phyloP scores from a whole-genome alignment of 2,329 filamentous ascomycete species.

The Ophiostoma pallidulum region DNA sequence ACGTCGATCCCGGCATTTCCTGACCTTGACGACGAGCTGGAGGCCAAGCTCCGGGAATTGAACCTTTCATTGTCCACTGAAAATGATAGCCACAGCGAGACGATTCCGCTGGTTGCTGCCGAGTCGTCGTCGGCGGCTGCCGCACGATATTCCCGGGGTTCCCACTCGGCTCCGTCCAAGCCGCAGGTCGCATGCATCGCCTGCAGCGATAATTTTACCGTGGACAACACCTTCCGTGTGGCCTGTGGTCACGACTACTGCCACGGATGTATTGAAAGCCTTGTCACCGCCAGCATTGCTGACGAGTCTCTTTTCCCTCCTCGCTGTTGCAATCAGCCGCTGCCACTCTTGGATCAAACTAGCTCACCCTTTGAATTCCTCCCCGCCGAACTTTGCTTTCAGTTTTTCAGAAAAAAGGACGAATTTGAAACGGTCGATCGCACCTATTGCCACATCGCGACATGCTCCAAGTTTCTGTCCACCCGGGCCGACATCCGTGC shows the following conservation, averaged over 20 bases:
- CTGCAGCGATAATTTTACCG: background rate
- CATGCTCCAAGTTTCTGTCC: conserved; percentile 38
- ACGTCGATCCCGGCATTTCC: background rate
- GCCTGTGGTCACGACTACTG: conserved; percentile 44
- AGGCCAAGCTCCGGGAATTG: background rate
- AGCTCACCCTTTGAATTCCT: conserved; percentile 27
- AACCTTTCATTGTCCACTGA: background rate
- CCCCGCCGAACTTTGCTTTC: conserved; percentile 11
- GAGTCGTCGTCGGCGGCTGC: background rate
- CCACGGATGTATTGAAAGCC: conserved; percentile 32
- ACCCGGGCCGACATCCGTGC: conserved; percentile 20
- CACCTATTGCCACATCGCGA: conserved; percentile 37
- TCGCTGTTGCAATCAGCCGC: conserved; percentile 37
- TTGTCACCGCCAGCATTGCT: conserved; percentile 34
- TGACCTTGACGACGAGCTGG: background rate
- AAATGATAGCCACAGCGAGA: background rate
- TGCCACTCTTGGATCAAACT: conserved; percentile 25
- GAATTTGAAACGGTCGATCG: conserved; percentile 39
- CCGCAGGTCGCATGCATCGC: background rate
- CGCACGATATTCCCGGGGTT: too few relatives aligned
- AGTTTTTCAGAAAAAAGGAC: conserved; percentile 35
- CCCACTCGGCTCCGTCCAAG: too few relatives aligned
- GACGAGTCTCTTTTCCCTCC: conserved; percentile 48
- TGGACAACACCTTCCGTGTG: conserved; percentile 4
- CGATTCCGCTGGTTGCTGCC: too few relatives aligned